phyloP scores from a whole-genome alignment of 2,329 filamentous ascomycete species.

The Microcyclospora pomicola region DNA sequence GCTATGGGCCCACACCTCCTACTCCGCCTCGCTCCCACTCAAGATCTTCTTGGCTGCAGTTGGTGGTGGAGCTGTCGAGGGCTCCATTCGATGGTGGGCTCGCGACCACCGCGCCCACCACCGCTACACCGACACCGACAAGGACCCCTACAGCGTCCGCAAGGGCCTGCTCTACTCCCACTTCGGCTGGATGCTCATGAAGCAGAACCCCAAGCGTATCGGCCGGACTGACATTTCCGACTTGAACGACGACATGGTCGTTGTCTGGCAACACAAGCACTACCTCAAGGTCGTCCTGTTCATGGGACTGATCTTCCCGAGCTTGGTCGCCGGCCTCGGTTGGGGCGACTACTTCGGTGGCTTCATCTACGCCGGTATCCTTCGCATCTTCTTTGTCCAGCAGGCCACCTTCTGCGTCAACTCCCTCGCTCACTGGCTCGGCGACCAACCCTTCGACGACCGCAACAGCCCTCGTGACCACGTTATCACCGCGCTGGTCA shows the following conservation, averaged over 20 bases:
- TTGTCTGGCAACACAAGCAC: conserved; percentile 78
- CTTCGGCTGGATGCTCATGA: conserved; percentile 85
- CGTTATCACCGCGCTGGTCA: conserved; percentile 71
- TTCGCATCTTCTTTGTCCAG: conserved; percentile 80
- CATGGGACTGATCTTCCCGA: conserved; percentile 67
- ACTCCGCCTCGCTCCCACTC: conserved; percentile 61
- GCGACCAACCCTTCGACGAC: conserved; percentile 85
- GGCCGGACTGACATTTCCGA: conserved; percentile 81
- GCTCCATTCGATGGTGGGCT: conserved; percentile 81
- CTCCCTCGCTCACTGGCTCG: conserved; percentile 79
- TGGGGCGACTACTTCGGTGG: conserved; percentile 75
- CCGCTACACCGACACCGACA: conserved; percentile 83
- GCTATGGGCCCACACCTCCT: conserved; percentile 76
- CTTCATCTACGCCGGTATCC: conserved; percentile 71
- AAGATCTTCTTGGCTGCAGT: conserved; percentile 71
- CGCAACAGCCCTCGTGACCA: conserved; percentile 83
- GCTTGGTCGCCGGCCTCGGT: conserved; percentile 57
- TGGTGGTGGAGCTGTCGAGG: conserved; percentile 71
- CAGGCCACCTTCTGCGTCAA: conserved; percentile 91
- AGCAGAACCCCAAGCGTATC: conserved; percentile 81
- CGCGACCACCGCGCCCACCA: conserved; percentile 78
- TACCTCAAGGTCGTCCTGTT: conserved; percentile 66
- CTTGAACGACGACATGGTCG: conserved; percentile 71
- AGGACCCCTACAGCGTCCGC: conserved; percentile 81
- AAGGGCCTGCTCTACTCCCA: conserved; percentile 77